These are phyloP conservation scores for Naganishia albida DNA, from an alignment of 1,284 basidiomycete species.

Conservation along the genomic window DNA sequence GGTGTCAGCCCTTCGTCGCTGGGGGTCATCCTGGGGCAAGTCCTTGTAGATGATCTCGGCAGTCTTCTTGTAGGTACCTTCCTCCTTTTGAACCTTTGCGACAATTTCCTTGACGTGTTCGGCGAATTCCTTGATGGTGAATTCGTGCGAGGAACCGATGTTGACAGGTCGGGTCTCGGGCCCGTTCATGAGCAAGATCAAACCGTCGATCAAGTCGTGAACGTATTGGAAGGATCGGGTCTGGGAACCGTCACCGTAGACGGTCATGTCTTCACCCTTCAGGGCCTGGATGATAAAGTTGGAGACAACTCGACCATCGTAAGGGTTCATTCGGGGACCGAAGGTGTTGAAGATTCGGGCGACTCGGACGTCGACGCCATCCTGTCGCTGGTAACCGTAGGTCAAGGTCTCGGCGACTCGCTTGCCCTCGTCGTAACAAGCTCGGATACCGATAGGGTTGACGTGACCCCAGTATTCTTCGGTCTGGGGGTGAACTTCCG, in stretches of 20 bases:
- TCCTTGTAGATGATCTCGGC: conserved; percentile 78
- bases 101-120: conserved; percentile 84
- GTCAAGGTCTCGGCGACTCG: conserved; percentile 92
- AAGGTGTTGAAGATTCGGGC: conserved; percentile 87
- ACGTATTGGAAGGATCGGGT: conserved; percentile 82
- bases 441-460: conserved; percentile 93
- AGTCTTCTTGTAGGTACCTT: conserved; percentile 63
- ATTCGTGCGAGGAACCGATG: conserved; percentile 91
- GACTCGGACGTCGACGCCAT: conserved; percentile 91
- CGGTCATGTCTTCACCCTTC: conserved; percentile 90
- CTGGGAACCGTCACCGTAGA: conserved; percentile 94
- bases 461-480: conserved; percentile 99
- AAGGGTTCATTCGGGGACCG: conserved; percentile 75
- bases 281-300: conserved; percentile 98
- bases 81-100: conserved; percentile 81
- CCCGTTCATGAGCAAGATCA: conserved; percentile 91
- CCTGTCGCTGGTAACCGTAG: conserved; percentile 90
- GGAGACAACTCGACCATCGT: conserved; percentile 94
- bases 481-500: conserved; percentile 91
- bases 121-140: conserved; percentile 87
- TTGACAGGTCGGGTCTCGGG: conserved; percentile 88
- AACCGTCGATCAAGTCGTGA: conserved; percentile 60
- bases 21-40: conserved; percentile 90
- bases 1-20: conserved; percentile 88
- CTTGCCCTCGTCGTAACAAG: conserved; percentile 98